Base-by-base conservation (phyloP, 2,329 filamentous ascomycete species). In the Fusarium nematophilum region DNA sequence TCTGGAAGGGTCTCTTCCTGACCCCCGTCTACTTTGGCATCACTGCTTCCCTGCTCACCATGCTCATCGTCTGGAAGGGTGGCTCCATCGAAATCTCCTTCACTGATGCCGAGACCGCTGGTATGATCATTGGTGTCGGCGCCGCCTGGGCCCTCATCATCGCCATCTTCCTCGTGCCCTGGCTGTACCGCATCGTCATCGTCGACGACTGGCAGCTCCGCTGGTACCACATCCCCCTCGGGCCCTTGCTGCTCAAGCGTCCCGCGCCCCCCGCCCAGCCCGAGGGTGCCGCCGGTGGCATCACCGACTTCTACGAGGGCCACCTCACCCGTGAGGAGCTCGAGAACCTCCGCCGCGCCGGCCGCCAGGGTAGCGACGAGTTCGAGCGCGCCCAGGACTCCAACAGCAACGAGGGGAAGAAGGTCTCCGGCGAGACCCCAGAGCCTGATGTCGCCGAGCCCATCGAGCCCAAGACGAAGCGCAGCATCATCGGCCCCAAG, bases 1-100 rank as follows among this genome's bases (percentile, higher is more conserved):
- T 83, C 29, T 76, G 75, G 71, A 83, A 78, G 70, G 84, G 83
- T 21, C 80, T 87, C 40, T 64, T 78, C 40, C 72, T 79, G 8
- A 79, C 85, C 0, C 85, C 85, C 5, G 17, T 86, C 31, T 87
- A 86, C 73, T 86, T 87, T 57, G 82, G 77, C 38, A 70, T 86
- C 38, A 85, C 85, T 3, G 79, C 81, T 3, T 78, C 78, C 6
- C 79, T 87, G 0, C 74, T 87, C 1, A 79, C 79, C 54, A 84
- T 91, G 70, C 83, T 90, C 38, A 83, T 90, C 47, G 79, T 90
- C 54, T 83, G 79, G 80, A 83, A 83, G 72, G 81, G 80, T 18
- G 80, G 77, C 30, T 71, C 68, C 55, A 79, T 80, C 61, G 67
- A 72, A 37, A 59, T 86, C 49, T 70, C 72, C 1, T 70, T 70